phyloP scores from a whole-genome alignment of 2,329 filamentous ascomycete genomes.

The Cryphonectria radicalis region DNA sequence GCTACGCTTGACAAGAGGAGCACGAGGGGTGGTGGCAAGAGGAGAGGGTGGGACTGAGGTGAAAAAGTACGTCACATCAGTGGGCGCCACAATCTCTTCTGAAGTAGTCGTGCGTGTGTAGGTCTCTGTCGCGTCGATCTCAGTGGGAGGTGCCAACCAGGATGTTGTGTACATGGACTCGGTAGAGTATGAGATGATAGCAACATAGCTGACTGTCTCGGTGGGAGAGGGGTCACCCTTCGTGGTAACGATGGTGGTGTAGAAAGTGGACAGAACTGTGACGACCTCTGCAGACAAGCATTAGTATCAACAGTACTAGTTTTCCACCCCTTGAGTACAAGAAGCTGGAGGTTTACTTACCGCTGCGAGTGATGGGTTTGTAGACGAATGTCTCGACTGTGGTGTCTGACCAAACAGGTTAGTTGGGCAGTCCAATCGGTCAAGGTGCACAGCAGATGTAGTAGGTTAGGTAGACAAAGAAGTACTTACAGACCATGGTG shows the following conservation, averaged over 20 bases:
- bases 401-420: background rate
- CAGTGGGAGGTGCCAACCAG: conserved; percentile 1
- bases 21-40: background rate
- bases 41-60: background rate
- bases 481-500: conserved; percentile 1
- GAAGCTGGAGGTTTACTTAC: background rate
- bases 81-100: background rate
- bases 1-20: background rate
- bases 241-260: background rate
- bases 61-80: conserved; percentile 1
- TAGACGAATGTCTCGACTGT: background rate
- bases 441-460: background rate
- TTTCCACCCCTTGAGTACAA: no score
- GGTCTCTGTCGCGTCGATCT: background rate
- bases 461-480: background rate
- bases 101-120: background rate
- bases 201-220: background rate
- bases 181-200: background rate
- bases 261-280: background rate
- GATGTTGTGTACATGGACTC: conserved; percentile 3
- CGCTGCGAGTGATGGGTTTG: conserved; percentile 4
- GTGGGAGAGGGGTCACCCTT: background rate
- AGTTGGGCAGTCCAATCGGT: background rate
- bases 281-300: background rate
- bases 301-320: background rate